Conservation (phyloP, 495 filamentous ascomycete species). For the Jackrogersella minutella region DNA sequence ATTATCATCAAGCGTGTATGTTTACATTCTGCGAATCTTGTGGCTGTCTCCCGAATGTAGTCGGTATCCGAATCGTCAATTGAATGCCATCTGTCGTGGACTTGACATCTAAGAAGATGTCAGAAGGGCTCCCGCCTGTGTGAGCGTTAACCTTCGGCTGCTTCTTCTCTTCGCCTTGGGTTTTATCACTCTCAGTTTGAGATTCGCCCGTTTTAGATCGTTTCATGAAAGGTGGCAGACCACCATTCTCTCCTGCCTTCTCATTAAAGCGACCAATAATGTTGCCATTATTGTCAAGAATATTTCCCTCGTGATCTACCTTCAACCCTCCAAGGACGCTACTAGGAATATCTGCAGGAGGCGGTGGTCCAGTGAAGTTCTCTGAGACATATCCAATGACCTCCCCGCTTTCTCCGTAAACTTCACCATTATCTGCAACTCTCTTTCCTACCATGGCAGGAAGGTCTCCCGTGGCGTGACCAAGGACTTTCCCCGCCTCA, state of each 20-base stretch:
- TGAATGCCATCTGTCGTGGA: constrained; percentile 61
- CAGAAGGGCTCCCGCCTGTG: constrained; percentile 54
- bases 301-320: constrained; percentile 57
- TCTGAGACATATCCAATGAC: constrained; percentile 58
- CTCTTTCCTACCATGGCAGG: constrained; percentile 55
- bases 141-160: constrained; percentile 50
- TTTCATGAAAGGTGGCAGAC: constrained; percentile 20
- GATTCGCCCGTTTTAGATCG: constrained; percentile 25
- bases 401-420: constrained; percentile 55
- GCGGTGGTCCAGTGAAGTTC: constrained; percentile 44
- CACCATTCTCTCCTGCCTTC: constrained; percentile 41
- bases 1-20: not conserved
- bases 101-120: constrained; percentile 62
- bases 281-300: constrained; percentile 52
- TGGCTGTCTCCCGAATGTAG: constrained; percentile 50
- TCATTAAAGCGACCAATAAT: constrained; percentile 57
- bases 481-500: constrained; percentile 53
- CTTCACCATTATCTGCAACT: constrained; percentile 54
- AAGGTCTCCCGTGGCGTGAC: constrained; percentile 55
- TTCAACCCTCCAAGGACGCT: constrained; percentile 52
- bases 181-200: constrained; percentile 20
- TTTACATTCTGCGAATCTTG: constrained; percentile 13
- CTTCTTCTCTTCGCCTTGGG: constrained; percentile 45
- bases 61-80: constrained; percentile 60
- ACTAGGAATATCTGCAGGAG: constrained; percentile 47